Percentiles rank a stretch among this genome's conserved stretches.
These are phyloP conservation scores for Didymosphaeria variabile DNA, from an alignment of 2,329 filamentous ascomycete genomes.

Conservation along the genomic window DNA sequence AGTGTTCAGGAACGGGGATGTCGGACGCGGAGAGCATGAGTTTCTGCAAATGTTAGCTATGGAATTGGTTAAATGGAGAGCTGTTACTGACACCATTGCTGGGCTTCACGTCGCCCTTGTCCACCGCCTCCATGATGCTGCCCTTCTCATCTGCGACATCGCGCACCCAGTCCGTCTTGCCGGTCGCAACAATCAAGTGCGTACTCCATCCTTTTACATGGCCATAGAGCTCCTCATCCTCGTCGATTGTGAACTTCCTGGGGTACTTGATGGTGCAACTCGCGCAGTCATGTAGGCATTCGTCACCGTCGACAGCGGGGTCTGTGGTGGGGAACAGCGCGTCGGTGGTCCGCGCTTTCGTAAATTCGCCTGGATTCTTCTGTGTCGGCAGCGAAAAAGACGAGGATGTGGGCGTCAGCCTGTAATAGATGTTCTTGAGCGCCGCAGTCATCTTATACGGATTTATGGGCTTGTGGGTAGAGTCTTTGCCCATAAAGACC, in stretches of 20 bases:
- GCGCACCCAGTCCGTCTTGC: conserved; percentile 92
- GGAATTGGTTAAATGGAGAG: neutral
- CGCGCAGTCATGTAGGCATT: conserved; percentile 87
- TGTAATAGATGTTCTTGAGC: conserved; percentile 49
- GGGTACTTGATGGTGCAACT: conserved; percentile 83
- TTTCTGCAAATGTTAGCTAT: conserved; percentile 59
- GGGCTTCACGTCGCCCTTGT: conserved; percentile 64
- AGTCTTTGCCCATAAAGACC: conserved; percentile 30
- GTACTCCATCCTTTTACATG: conserved; percentile 87
- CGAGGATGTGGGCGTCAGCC: conserved; percentile 43
- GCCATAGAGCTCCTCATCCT: conserved; percentile 82
- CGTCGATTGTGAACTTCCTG: conserved; percentile 75
- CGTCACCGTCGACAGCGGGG: conserved; percentile 82
- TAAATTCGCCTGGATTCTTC: conserved; percentile 54
- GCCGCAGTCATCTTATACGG: conserved; percentile 50
- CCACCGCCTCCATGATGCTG: conserved; percentile 64
- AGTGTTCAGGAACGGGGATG: conserved; percentile 78
- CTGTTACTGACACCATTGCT: conserved; percentile 71
- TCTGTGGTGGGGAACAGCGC: conserved; percentile 78
- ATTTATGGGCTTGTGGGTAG: conserved; percentile 35
- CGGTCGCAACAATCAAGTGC: conserved; percentile 91
- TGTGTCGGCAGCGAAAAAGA: conserved; percentile 40
- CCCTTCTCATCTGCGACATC: conserved; percentile 84
- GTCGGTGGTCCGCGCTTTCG: conserved; percentile 56
- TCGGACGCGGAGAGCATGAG: conserved; percentile 93